Base-by-base conservation (phyloP, 306 rosid genomes). In the Quercus variabilis region DNA sequence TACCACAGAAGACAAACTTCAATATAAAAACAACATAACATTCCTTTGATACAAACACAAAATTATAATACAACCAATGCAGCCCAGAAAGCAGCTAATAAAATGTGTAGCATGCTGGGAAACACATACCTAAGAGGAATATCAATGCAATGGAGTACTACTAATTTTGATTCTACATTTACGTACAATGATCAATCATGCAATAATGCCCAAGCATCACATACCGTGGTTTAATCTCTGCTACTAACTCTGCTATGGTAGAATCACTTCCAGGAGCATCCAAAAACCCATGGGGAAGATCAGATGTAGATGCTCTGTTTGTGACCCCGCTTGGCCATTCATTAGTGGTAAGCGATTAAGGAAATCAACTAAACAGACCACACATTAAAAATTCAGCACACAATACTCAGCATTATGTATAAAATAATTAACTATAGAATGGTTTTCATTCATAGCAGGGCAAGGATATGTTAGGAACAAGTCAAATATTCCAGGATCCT, bases 151-250 rank as follows among this genome's bases (percentile, higher is more conserved):
- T 35, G 49, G 18, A 46, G 25, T 20, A 9, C 51, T 1, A 33
- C 7, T 25, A 68, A 68, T 35, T 33, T 23, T 68, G 7, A n/a
- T 68, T 35, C 54, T 19, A 68, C 49, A 49, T 12, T 72, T 60
- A 60, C 18, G 9, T 4, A 62, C 38, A 62, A 64, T 7, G 3
- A 76, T 25, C 57, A 41, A 76, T 25, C 55, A 58, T 67, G 56
- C 51, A 74, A 80, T 49, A 74, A 63, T 74, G 20, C 81, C 76
- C 20, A 46, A 62, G 70, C 26, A 73, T 54, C 43, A 55, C 86
- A 7, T 83, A 95, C 99, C 99, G 98, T 20, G 98, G 99, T 82
- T 93, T 95, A 75, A 95, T 91, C 88, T 93, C 99, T 21, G 89
- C 87, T 79, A 87, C 97, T 83, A 91, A 83, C 84, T 95, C 99